These are phyloP conservation scores for Phytopythium aichiense DNA, from an alignment of 352 stramenopile genomes.

Conservation along the genomic window DNA sequence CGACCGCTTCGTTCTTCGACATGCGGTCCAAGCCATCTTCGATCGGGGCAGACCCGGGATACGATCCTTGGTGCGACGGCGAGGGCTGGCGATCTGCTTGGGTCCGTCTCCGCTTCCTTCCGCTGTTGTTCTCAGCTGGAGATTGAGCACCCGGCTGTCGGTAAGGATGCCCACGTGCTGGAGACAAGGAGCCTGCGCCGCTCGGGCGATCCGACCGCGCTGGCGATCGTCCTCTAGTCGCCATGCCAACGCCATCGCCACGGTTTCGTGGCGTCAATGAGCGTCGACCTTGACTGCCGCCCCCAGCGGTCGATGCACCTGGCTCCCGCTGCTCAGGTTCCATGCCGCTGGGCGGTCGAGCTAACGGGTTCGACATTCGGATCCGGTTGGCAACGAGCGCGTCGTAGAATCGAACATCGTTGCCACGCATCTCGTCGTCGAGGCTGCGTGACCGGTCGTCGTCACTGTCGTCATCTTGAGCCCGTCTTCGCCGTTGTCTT, in stretches of 20 bases:
- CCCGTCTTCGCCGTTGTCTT: neutral
- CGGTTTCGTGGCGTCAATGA: neutral
- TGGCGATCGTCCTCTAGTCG: neutral
- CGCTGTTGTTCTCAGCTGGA: neutral
- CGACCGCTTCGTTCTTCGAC: slow-evolving; percentile 14
- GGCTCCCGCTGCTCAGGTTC: neutral
- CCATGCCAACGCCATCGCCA: neutral
- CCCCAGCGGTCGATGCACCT: neutral
- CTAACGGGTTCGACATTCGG: neutral
- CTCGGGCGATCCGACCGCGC: neutral
- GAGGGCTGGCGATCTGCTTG: slow-evolving; percentile 2
- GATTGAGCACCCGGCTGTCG: neutral
- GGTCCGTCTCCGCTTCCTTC: slow-evolving; percentile 2
- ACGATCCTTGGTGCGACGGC: neutral
- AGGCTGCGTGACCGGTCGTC: neutral
- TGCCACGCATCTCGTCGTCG: neutral
- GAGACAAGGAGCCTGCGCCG: neutral
- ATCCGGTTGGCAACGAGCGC: slow-evolving; percentile 2
- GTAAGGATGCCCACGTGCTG: neutral
- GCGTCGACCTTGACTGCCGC: neutral
- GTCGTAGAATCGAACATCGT: neutral
- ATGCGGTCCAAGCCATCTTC: slow-evolving; percentile 14
- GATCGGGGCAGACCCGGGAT: neutral
- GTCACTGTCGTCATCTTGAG: neutral
- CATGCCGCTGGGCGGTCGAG: neutral